A percentile compares a stretch with the other conserved stretches of the same genome.
Evolutionary conservation across 495 filamentous ascomycete species (phyloP).

Genomic region (Aspergillus avenaceus): DNA sequence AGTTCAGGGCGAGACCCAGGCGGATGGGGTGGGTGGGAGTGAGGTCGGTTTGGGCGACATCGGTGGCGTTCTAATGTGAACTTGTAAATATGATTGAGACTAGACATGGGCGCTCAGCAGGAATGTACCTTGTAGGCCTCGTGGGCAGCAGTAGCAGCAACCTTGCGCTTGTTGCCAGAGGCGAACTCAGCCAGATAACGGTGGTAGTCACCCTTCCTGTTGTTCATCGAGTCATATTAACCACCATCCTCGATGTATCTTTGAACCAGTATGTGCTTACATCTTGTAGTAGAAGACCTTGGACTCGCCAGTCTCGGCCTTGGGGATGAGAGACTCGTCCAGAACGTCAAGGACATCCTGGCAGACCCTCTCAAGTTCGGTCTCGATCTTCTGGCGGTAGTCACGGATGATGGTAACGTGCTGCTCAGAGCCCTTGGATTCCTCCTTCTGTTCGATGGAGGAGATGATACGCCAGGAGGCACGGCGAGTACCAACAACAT

Average conservation of each 20-base stretch:
- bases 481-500: slow-evolving; percentile 97
- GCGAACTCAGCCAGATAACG: slow-evolving; percentile 99
- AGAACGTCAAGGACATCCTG: slow-evolving; percentile 97
- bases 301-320: slow-evolving; percentile 96
- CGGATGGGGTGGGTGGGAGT: slow-evolving; percentile 98
- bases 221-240: slow-evolving; percentile 19
- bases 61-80: slow-evolving; percentile 79
- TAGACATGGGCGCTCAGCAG: background rate
- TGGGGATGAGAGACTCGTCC: slow-evolving; percentile 92
- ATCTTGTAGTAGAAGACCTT: slow-evolving; percentile 99
- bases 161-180: slow-evolving; percentile 97
- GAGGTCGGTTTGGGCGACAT: slow-evolving; percentile 95
- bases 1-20: slow-evolving; percentile 96
- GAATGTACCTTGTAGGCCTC: slow-evolving; percentile 91
- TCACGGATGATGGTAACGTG: slow-evolving; percentile 94
- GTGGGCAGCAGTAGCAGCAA: slow-evolving; percentile 90
- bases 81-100: slow-evolving; percentile 8
- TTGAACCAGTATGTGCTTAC: slow-evolving; percentile 48
- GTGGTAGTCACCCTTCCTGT: slow-evolving; percentile 99
- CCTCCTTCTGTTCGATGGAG: slow-evolving; percentile 99
- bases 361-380: slow-evolving; percentile 96
- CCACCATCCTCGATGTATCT: background rate
- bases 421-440: slow-evolving; percentile 98
- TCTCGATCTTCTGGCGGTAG: slow-evolving; percentile 99
- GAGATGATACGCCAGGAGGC: slow-evolving; percentile 99